Evolutionary conservation across 2,329 filamentous ascomycete species (phyloP).

Genomic region (Colletotrichum sp.): DNA sequence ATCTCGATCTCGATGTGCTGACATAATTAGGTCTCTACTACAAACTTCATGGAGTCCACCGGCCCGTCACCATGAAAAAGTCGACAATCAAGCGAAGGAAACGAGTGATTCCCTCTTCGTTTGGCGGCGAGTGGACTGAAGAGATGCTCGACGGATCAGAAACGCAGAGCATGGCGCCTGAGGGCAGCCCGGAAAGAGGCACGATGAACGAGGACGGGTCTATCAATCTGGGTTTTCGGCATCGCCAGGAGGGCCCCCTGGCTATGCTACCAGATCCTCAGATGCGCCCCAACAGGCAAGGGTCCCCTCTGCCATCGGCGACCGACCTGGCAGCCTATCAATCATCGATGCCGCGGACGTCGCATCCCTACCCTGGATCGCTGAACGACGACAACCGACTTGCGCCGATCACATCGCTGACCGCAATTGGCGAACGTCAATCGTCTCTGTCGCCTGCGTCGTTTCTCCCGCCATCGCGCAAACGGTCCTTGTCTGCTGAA

Average conservation of each 20-base stretch:
- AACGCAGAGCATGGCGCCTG: slow-evolving; percentile 42
- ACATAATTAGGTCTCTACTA: slow-evolving; percentile 79
- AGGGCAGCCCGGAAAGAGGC: slow-evolving; percentile 53
- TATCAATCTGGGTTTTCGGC: slow-evolving; percentile 64
- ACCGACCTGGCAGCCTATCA: slow-evolving; percentile 59
- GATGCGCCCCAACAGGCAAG: slow-evolving; percentile 46
- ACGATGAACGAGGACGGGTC: slow-evolving; percentile 69
- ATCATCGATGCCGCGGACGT: slow-evolving; percentile 42
- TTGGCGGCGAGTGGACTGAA: slow-evolving; percentile 42
- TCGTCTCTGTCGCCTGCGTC: slow-evolving; percentile 66
- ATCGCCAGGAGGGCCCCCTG: slow-evolving; percentile 49
- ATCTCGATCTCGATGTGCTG: slow-evolving; percentile 4
- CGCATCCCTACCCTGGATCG: slow-evolving; percentile 43
- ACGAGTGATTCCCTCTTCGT: slow-evolving; percentile 83
- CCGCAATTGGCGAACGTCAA: slow-evolving; percentile 52
- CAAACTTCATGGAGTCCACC: slow-evolving; percentile 92
- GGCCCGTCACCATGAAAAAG: slow-evolving; percentile 99
- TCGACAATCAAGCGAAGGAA: slow-evolving; percentile 95
- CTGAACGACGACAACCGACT: slow-evolving; percentile 63
- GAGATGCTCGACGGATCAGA: slow-evolving; percentile 55
- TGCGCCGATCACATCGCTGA: slow-evolving; percentile 58
- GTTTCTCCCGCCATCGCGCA: slow-evolving; percentile 64
- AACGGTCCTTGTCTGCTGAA: slow-evolving; percentile 71
- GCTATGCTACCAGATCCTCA: slow-evolving; percentile 54
- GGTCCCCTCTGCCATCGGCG: slow-evolving; percentile 46